A percentile compares a stretch with the other conserved stretches of the same genome.
phyloP scores from a whole-genome alignment of 768 basidiomycete species.

The Termitomyces bulborhizus region DNA sequence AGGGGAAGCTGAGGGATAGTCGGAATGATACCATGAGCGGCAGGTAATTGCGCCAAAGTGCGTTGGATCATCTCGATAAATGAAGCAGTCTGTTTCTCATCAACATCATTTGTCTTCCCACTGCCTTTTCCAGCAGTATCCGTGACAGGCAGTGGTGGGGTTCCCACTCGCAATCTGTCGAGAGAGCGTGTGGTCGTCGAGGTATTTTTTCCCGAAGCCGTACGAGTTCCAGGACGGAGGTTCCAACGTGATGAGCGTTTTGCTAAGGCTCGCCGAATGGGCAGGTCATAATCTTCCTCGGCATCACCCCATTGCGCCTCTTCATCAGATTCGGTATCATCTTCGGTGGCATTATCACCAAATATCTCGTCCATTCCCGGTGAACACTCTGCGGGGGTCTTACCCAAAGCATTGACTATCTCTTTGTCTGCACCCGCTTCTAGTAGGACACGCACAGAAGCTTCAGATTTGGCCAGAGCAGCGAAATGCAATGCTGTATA shows the following conservation, averaged over 20 bases:
- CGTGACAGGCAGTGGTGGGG: constrained; percentile 21
- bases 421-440: constrained; percentile 75
- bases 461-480: constrained; percentile 53
- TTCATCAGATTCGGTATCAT: constrained; percentile 25
- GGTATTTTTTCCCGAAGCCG: constrained; percentile 22
- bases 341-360: constrained; percentile 19
- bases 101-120: constrained; percentile 23
- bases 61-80: constrained; percentile 73
- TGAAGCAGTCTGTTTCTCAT: constrained; percentile 44
- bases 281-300: constrained; percentile 57
- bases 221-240: constrained; percentile 21
- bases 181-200: constrained; percentile 20
- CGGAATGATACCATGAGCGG: constrained; percentile 44
- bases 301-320: constrained; percentile 67
- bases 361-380: constrained; percentile 31
- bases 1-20: constrained; percentile 41
- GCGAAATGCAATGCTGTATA: constrained; percentile 89
- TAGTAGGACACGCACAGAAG: constrained; percentile 64
- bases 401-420: constrained; percentile 67
- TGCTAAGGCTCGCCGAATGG: constrained; percentile 24
- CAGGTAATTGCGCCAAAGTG: constrained; percentile 59
- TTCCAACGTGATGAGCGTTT: constrained; percentile 30
- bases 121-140: constrained; percentile 14
- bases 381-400: constrained; percentile 60
- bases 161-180: constrained; percentile 25